Evolutionary conservation across 106 monocot genomes (phyloP).

Genomic region (Apostasia shenzhenica): DNA sequence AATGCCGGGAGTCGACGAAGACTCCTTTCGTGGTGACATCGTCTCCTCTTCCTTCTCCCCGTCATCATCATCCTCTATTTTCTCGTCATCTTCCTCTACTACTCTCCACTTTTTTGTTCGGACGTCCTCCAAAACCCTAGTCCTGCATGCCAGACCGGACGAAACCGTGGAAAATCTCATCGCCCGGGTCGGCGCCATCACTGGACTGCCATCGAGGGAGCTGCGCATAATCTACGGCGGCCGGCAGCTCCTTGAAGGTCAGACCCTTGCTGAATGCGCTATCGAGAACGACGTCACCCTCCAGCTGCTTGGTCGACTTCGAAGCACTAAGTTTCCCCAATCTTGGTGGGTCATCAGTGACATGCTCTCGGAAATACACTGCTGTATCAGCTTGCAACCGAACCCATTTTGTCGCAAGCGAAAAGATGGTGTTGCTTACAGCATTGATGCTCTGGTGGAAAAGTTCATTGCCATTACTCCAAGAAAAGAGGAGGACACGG

Average conservation of each 20-base stretch:
- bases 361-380: slow-evolving; percentile 15
- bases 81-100: neutral
- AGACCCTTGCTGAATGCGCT: slow-evolving; percentile 27
- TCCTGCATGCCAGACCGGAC: slow-evolving; percentile 31
- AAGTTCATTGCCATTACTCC: slow-evolving; percentile 36
- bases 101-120: slow-evolving; percentile 73
- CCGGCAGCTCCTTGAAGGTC: slow-evolving; percentile 38
- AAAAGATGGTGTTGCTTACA: neutral
- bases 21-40: neutral
- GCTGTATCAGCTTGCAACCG: neutral
- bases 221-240: slow-evolving; percentile 51
- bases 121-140: slow-evolving; percentile 20
- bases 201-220: slow-evolving; percentile 20
- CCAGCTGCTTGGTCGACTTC: slow-evolving; percentile 43
- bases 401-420: no score
- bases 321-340: slow-evolving; percentile 34
- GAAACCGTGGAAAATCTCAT: slow-evolving; percentile 40
- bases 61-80: neutral
- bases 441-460: slow-evolving; percentile 25
- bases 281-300: slow-evolving; percentile 38
- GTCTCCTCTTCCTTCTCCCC: neutral
- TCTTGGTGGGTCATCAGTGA: slow-evolving; percentile 53
- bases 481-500: neutral
- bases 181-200: slow-evolving; percentile 3
- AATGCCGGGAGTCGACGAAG: neutral